These are phyloP conservation scores for Gilbertella persicaria DNA, from an alignment of 371 early-diverging fungal species.

Conservation along the genomic window DNA sequence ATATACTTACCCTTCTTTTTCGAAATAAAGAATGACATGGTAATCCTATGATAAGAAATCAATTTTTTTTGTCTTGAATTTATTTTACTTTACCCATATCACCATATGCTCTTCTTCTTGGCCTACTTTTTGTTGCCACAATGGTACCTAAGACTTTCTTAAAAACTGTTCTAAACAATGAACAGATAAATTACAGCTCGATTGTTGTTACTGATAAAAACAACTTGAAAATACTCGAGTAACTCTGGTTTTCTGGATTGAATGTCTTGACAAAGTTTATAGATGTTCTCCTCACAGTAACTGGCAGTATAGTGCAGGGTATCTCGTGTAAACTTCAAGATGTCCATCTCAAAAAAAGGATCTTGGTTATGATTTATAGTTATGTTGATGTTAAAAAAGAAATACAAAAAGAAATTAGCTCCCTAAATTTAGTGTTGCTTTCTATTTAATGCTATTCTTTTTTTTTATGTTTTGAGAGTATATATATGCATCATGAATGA, in stretches of 20 bases:
- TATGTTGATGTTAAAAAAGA: too few relatives aligned
- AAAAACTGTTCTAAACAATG: not conserved
- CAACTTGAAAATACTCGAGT: constrained; percentile 25
- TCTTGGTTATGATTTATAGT: too few relatives aligned
- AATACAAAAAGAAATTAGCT: too few relatives aligned
- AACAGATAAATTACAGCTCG: constrained; percentile 17
- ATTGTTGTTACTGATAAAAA: constrained; percentile 42
- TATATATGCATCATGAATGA: too few relatives aligned
- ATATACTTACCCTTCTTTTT: constrained; percentile 1
- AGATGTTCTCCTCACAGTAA: constrained; percentile 53
- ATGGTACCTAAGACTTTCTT: constrained; percentile 22
- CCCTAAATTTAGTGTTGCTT: too few relatives aligned
- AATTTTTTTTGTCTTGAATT: not conserved
- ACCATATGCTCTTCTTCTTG: constrained; percentile 21
- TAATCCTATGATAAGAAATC: too few relatives aligned
- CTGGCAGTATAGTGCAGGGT: constrained; percentile 32
- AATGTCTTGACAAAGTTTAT: constrained; percentile 35
- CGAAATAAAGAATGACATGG: constrained; percentile 37
- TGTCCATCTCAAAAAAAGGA: not conserved
- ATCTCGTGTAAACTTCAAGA: constrained; percentile 2
- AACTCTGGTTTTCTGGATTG: constrained; percentile 10
- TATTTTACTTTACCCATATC: constrained; percentile 35
- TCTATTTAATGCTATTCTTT: too few relatives aligned
- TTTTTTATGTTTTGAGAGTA: too few relatives aligned
- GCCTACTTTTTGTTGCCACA: constrained; percentile 33